Percentiles rank a stretch among this genome's conserved stretches.
Conservation (phyloP, 257 asterid genomes). For the Nicotiana otophora region DNA sequence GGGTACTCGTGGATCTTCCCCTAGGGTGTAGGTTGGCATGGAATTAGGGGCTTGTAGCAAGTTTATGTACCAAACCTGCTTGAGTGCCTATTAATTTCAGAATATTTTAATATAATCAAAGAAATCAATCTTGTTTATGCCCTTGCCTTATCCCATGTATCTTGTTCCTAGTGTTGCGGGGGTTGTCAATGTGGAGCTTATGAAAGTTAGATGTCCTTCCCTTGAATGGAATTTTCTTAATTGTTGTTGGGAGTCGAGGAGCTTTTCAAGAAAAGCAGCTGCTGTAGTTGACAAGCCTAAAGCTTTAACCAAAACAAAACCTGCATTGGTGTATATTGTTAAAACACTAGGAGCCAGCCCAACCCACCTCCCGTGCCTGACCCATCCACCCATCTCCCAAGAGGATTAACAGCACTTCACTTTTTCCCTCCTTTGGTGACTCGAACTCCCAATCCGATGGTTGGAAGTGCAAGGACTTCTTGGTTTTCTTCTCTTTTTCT, state of each 20-base stretch:
- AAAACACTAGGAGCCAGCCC: background rate
- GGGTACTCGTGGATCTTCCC: background rate
- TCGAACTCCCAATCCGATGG: too few species aligned
- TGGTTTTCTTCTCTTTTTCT: background rate
- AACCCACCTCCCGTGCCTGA: too few species aligned
- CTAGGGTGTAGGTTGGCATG: background rate
- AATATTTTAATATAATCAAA: background rate
- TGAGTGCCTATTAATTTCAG: background rate
- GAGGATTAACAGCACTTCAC: too few species aligned
- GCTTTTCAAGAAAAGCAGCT: background rate
- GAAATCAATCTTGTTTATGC: background rate
- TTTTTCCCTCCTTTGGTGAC: too few species aligned
- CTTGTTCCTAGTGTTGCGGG: background rate
- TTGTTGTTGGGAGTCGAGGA: background rate
- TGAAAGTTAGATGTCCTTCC: background rate
- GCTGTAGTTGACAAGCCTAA: background rate
- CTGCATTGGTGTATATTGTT: background rate
- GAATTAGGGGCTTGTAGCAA: background rate
- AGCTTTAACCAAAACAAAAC: background rate
- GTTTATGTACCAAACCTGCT: background rate
- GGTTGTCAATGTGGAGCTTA: background rate
- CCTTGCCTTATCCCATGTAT: background rate
- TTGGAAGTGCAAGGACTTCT: background rate
- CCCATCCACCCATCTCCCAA: too few species aligned
- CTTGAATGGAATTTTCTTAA: background rate